A percentile compares a stretch with the other conserved stretches of the same genome.
phyloP scores from a whole-genome alignment of 345 rosid genomes.

The Sapria himalayana region DNA sequence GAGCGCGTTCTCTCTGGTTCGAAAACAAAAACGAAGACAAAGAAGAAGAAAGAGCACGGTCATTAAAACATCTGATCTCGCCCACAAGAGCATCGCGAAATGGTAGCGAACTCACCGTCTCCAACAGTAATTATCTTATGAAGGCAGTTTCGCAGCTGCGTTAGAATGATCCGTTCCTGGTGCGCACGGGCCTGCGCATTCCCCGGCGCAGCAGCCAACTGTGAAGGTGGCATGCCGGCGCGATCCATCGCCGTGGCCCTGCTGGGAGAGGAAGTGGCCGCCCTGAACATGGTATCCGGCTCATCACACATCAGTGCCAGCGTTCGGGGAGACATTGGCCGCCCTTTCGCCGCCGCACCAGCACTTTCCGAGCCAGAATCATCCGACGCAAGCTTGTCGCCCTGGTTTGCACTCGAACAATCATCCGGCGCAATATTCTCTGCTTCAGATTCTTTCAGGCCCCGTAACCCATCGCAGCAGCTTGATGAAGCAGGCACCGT shows the following conservation, averaged over 20 bases:
- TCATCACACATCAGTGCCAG: slow-evolving; percentile 98
- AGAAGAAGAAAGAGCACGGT: slow-evolving; percentile 36
- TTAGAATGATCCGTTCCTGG: slow-evolving; percentile 65
- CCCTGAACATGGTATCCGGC: slow-evolving; percentile 63
- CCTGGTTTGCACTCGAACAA: slow-evolving; percentile 31
- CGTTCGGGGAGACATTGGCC: slow-evolving; percentile 95
- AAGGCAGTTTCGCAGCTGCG: slow-evolving; percentile 71
- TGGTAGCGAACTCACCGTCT: no score
- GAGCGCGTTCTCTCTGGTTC: slow-evolving; percentile 49
- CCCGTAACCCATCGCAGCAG: slow-evolving; percentile 30
- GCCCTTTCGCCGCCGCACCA: slow-evolving; percentile 38
- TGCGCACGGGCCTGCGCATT: slow-evolving; percentile 46
- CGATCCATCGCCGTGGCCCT: slow-evolving; percentile 21
- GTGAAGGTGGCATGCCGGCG: slow-evolving; percentile 29
- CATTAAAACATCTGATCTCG: no score
- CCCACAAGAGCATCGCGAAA: no score
- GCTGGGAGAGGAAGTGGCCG: slow-evolving; percentile 44
- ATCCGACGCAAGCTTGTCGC: slow-evolving; percentile 27
- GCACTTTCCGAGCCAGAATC: slow-evolving; percentile 31
- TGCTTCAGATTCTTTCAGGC: slow-evolving; percentile 21
- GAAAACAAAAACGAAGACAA: not conserved
- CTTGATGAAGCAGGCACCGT: slow-evolving; percentile 33
- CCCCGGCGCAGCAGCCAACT: slow-evolving; percentile 31
- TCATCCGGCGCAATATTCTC: slow-evolving; percentile 30
- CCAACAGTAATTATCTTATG: slow-evolving; percentile 66